These are phyloP conservation scores for Sphaerobolus stellatus DNA, from an alignment of 1,284 basidiomycete species.

Conservation along the genomic window DNA sequence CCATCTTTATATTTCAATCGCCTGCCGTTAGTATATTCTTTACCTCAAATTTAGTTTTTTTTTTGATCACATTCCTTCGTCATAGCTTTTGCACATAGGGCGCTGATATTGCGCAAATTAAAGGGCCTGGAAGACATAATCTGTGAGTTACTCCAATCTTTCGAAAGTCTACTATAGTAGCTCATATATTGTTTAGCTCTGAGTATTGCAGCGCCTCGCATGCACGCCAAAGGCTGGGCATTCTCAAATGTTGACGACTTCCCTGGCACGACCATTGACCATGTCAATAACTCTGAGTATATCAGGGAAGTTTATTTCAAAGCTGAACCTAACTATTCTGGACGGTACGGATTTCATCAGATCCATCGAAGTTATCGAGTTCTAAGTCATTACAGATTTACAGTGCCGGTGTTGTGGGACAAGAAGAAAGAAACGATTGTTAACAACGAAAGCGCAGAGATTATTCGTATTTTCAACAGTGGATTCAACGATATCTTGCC, in stretches of 20 bases:
- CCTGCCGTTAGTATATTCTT: slow-evolving; percentile 61
- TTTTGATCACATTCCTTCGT: neutral
- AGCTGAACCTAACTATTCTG: slow-evolving; percentile 68
- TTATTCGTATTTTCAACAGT: slow-evolving; percentile 53
- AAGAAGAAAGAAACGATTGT: slow-evolving; percentile 54
- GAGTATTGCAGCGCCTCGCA: slow-evolving; percentile 81
- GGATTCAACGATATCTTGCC: slow-evolving; percentile 41
- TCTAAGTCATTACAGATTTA: too few relatives aligned
- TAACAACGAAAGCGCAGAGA: slow-evolving; percentile 52
- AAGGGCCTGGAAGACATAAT: slow-evolving; percentile 90
- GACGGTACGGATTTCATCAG: slow-evolving; percentile 53
- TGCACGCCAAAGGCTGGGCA: slow-evolving; percentile 86
- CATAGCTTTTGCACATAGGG: slow-evolving; percentile 88
- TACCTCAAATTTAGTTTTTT: slow-evolving; percentile 10
- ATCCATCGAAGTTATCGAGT: too few relatives aligned
- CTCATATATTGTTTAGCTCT: slow-evolving; percentile 49
- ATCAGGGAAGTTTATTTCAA: slow-evolving; percentile 85
- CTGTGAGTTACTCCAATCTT: slow-evolving; percentile 47
- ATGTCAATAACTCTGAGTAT: slow-evolving; percentile 67
- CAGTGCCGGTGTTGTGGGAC: slow-evolving; percentile 58
- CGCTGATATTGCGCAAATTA: slow-evolving; percentile 85
- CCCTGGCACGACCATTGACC: slow-evolving; percentile 72
- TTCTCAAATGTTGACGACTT: slow-evolving; percentile 74
- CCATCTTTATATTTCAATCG: slow-evolving; percentile 82
- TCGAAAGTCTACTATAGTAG: neutral